Conservation (phyloP, 2,329 filamentous ascomycete genomes). For the Alternaria ethzedia region DNA sequence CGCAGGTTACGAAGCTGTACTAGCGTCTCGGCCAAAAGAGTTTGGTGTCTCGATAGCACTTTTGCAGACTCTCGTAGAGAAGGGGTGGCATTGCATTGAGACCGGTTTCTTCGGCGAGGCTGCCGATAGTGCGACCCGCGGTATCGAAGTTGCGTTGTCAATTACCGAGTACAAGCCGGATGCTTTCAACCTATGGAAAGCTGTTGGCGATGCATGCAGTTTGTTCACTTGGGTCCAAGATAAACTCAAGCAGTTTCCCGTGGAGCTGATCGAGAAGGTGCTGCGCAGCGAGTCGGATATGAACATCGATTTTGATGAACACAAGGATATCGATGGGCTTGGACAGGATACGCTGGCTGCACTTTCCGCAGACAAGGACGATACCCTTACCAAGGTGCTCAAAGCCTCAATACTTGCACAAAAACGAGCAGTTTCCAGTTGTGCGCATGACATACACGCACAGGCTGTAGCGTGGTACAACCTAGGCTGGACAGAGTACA, state of each 20-base stretch:
- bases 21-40: slow-evolving; percentile 71
- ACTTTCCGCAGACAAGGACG: slow-evolving; percentile 23
- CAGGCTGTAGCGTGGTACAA: slow-evolving; percentile 98
- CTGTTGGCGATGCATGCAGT: slow-evolving; percentile 84
- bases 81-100: slow-evolving; percentile 76
- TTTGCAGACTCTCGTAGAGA: slow-evolving; percentile 86
- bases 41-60: slow-evolving; percentile 87
- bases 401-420: slow-evolving; percentile 81
- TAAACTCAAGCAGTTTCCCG: slow-evolving; percentile 68
- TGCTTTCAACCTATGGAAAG: slow-evolving; percentile 96
- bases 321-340: slow-evolving; percentile 74
- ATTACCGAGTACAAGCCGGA: slow-evolving; percentile 67
- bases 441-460: slow-evolving; percentile 77
- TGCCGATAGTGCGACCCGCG: slow-evolving; percentile 70
- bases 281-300: slow-evolving; percentile 59
- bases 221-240: slow-evolving; percentile 81
- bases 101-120: slow-evolving; percentile 88
- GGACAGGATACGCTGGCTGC: slow-evolving; percentile 48
- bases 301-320: slow-evolving; percentile 60
- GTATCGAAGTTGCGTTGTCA: slow-evolving; percentile 69
- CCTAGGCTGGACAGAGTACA: slow-evolving; percentile 90
- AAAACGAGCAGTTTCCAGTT: slow-evolving; percentile 81
- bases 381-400: slow-evolving; percentile 62
- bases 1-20: slow-evolving; percentile 74
- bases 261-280: slow-evolving; percentile 63